Evolutionary conservation across 2,329 filamentous ascomycete genomes (phyloP), one percentile per base, ranked within the genome.

Genomic region (Pestalotiopsis sp.): DNA sequence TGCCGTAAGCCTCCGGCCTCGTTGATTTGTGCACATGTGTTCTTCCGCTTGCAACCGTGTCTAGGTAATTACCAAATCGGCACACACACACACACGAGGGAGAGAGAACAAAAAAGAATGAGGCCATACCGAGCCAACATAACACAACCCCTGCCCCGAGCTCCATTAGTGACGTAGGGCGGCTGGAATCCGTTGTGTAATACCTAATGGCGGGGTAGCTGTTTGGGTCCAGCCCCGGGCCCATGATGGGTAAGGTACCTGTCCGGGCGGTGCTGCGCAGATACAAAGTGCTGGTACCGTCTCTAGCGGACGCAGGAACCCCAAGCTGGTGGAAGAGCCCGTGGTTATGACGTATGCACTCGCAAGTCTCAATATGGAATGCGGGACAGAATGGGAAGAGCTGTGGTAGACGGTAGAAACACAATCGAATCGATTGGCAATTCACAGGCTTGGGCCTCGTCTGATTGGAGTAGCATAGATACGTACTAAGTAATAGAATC

Each of bases 141-240:
- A 49, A 49, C 41, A 49, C 41, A 52, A n/a, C 12, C 39, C 61
- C 61, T 39, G 45, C 38, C 36, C 39, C 38, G 12, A 64, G 61
- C 38, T 45, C 61, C 61, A 45, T 45, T 64, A 64, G 61, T 64
- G 61, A 64, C 61, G 61, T 64, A 64, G 61, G 20, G 61, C 25
- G 27, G 59, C 36, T 27, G 25, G 36, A 62, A 38, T 62, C 25
- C n/a, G 25, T 36, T 36, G 11, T 64, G 38, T n/a, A 64, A 49
- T 52, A 23, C 20, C 20, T 23, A 31, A 64, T 64, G 61, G 61
- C 61, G 61, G 61, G 61, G 61, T 64, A 64, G 61, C 61, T 52
- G 52, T 36, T 23, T 27, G 45, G 45, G 45, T 7, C 45, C 45
- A 23, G 17, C 17, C 45, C 17, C 17, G 17, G 45, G 17, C 41